Evolutionary conservation across 768 basidiomycete species (phyloP).

Genomic region (Boletellus ananiceps): DNA sequence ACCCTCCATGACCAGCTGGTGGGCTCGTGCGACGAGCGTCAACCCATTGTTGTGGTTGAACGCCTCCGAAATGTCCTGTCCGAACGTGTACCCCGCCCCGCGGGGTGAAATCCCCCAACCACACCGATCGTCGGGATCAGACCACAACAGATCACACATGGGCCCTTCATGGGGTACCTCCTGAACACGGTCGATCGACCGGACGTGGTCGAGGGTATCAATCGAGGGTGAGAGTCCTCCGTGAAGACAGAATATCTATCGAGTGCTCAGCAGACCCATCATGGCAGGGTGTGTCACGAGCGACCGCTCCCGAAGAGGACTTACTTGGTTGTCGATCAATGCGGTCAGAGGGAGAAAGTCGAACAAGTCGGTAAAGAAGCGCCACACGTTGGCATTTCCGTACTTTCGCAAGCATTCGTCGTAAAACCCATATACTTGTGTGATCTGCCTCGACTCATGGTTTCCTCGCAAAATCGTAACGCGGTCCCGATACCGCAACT

Average conservation of each 20-base stretch:
- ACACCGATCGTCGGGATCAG: slow-evolving; percentile 97
- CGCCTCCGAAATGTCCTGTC: slow-evolving; percentile 97
- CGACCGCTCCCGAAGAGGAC: slow-evolving; percentile 32
- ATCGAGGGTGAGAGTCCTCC: slow-evolving; percentile 98
- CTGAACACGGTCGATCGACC: slow-evolving; percentile 97
- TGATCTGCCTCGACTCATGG: slow-evolving; percentile 99
- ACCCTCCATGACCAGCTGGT: slow-evolving; percentile 98
- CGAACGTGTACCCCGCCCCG: slow-evolving; percentile 98
- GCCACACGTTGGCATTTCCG: slow-evolving; percentile 99
- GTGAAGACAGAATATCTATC: slow-evolving; percentile 96
- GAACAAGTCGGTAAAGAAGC: slow-evolving; percentile 97
- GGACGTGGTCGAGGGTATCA: slow-evolving; percentile 98
- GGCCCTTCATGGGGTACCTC: slow-evolving; percentile 99
- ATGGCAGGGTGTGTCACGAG: not conserved
- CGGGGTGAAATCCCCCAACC: slow-evolving; percentile 99
- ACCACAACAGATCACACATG: slow-evolving; percentile 99
- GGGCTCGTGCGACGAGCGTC: slow-evolving; percentile 90
- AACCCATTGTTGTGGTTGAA: slow-evolving; percentile 99
- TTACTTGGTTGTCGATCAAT: slow-evolving; percentile 96
- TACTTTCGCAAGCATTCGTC: slow-evolving; percentile 99
- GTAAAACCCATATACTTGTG: slow-evolving; percentile 99
- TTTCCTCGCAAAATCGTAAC: slow-evolving; percentile 98
- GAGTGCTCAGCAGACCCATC: slow-evolving; percentile 5
- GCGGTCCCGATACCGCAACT: slow-evolving; percentile 95
- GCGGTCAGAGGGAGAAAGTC: slow-evolving; percentile 97